Evolutionary conservation across 345 rosid genomes (phyloP).

Genomic region (Atalantia buxifolia): DNA sequence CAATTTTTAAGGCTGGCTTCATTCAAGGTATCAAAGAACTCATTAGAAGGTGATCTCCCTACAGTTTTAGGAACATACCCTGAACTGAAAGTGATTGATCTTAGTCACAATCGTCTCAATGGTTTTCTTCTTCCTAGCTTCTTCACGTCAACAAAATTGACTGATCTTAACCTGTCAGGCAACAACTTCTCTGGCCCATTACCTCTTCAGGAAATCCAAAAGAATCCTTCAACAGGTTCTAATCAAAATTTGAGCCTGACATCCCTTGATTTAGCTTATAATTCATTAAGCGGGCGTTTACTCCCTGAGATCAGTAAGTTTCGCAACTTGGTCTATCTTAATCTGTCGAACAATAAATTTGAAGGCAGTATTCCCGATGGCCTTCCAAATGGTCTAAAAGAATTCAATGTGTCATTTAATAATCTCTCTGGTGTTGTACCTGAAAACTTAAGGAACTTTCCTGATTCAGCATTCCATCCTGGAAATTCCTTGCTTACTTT

Average conservation of each 20-base stretch:
- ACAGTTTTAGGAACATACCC: slow-evolving; percentile 57
- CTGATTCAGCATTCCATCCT: slow-evolving; percentile 82
- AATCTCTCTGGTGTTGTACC: slow-evolving; percentile 81
- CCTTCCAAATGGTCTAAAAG: slow-evolving; percentile 58
- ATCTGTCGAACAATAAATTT: slow-evolving; percentile 66
- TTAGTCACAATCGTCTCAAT: slow-evolving; percentile 61
- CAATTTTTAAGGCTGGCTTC: slow-evolving; percentile 70
- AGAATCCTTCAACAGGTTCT: slow-evolving; percentile 21
- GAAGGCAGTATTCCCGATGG: slow-evolving; percentile 65
- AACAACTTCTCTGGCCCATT: slow-evolving; percentile 73
- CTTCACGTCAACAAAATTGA: slow-evolving; percentile 53
- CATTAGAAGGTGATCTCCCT: slow-evolving; percentile 65
- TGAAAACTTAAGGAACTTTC: slow-evolving; percentile 56
- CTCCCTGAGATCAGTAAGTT: slow-evolving; percentile 43
- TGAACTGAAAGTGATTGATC: slow-evolving; percentile 60
- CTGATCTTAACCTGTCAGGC: slow-evolving; percentile 60
- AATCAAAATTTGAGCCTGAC: slow-evolving; percentile 50
- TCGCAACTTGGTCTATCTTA: slow-evolving; percentile 47
- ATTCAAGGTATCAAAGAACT: slow-evolving; percentile 58
- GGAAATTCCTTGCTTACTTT: slow-evolving; percentile 64
- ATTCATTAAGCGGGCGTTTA: slow-evolving; percentile 57
- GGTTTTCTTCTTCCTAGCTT: slow-evolving; percentile 58
- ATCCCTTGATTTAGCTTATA: slow-evolving; percentile 65
- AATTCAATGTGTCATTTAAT: slow-evolving; percentile 61
- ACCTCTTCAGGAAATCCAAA: slow-evolving; percentile 43